A percentile compares a stretch with the other conserved stretches of the same genome.
Evolutionary conservation across 257 asterid species (phyloP).

Genomic region (Solanum pennellii): DNA sequence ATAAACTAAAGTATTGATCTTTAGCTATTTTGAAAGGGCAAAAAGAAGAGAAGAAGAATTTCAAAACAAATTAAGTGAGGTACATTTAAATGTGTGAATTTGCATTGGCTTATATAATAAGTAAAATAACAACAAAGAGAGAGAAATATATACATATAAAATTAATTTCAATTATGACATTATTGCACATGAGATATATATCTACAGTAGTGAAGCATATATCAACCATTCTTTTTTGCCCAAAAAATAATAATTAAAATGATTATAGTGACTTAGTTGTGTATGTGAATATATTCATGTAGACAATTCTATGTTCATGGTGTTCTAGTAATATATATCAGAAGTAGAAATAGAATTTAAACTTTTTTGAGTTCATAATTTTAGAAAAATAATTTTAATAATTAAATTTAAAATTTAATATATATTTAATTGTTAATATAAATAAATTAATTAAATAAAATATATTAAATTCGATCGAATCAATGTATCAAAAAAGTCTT

Average conservation of each 20-base stretch:
- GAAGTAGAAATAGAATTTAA: background rate
- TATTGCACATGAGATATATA: background rate
- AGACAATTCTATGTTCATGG: background rate
- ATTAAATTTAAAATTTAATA: fast-evolving
- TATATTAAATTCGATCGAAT: background rate
- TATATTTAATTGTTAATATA: background rate
- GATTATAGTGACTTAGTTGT: background rate
- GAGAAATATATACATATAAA: background rate
- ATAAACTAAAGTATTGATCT: background rate
- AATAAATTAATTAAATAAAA: background rate
- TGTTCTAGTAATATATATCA: background rate
- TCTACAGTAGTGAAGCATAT: background rate
- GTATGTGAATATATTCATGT: background rate
- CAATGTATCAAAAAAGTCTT: background rate
- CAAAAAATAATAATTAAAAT: background rate
- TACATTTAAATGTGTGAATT: background rate
- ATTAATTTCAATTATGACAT: background rate
- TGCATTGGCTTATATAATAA: background rate
- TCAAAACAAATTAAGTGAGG: background rate
- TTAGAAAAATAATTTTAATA: background rate
- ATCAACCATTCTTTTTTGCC: background rate
- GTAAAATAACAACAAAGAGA: background rate
- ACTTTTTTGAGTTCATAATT: fast-evolving
- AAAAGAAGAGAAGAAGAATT: background rate
- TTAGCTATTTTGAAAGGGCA: background rate